phyloP scores from a whole-genome alignment of 768 basidiomycete species.

The Serendipita sp. region DNA sequence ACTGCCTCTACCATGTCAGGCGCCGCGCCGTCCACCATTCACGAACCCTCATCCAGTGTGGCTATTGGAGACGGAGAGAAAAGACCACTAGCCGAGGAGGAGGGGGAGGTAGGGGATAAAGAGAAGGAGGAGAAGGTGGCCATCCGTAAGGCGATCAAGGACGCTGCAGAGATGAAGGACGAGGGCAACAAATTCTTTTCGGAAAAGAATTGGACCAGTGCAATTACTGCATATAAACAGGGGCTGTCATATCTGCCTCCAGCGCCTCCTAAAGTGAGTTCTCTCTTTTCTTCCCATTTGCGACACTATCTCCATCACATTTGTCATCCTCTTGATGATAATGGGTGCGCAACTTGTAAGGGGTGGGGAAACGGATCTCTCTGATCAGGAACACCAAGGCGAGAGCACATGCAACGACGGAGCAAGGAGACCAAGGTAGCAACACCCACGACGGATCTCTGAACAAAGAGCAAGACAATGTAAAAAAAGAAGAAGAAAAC shows the following conservation, averaged over 20 bases:
- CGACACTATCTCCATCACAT: neutral
- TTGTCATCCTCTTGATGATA: no score
- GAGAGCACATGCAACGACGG: conserved; percentile 6
- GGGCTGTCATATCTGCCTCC: conserved; percentile 51
- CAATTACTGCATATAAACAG: conserved; percentile 49
- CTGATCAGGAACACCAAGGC: conserved; percentile 8
- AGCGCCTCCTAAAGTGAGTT: conserved; percentile 6
- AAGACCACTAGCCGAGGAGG: neutral
- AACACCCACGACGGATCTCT: conserved; percentile 16
- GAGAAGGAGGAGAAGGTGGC: neutral
- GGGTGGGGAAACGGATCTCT: conserved; percentile 11
- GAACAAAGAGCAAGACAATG: conserved; percentile 11
- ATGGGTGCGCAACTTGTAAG: conserved; percentile 8
- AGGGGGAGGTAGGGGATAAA: conserved; percentile 6
- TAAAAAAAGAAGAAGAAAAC: conserved; percentile 10
- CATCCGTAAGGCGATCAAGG: conserved; percentile 27
- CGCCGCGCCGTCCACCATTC: conserved; percentile 8
- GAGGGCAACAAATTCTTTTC: conserved; percentile 67
- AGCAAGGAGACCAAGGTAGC: conserved; percentile 6
- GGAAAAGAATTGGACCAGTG: conserved; percentile 46
- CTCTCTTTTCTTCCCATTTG: conserved; percentile 23
- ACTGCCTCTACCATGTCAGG: neutral
- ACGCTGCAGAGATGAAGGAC: conserved; percentile 48
- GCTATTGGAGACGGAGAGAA: conserved; percentile 20
- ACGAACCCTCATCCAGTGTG: conserved; percentile 36